Base-by-base conservation (phyloP, 1,284 basidiomycete genomes). In the Sporisorium exsertum region DNA sequence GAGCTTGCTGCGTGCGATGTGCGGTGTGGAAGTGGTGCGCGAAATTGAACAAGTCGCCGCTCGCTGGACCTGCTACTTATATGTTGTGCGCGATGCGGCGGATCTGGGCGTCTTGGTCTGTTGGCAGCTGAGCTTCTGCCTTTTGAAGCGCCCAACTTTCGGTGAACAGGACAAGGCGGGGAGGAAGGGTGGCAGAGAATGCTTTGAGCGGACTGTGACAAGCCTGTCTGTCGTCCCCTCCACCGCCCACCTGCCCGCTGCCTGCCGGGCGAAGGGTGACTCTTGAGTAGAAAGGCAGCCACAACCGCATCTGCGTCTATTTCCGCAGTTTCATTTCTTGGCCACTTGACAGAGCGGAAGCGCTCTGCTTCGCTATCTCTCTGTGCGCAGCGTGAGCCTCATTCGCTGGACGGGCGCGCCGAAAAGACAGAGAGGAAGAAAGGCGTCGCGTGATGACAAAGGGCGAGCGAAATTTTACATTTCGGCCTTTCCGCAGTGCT, bases 401-500 rank as follows among this genome's bases (percentile, higher is more conserved):
- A 32, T 32, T n/a, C n/a, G n/a, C n/a, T n/a, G n/a, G n/a, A n/a
- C n/a, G n/a, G n/a, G n/a, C n/a, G n/a, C n/a, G n/a, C n/a, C 33
- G 37, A 16, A 32, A 35, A 18, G 29, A 45, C 27, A 43, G 32
- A 6, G 24, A 16, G n/a, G 7, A 32, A 29, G 4, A 46, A 56
- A 42, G 27, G 69, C 69, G 69, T 63, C 64, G 69, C 69, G 64
- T 72, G 69, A 63, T 72, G 69, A 72, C 69, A 66, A 52, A 70
- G 29, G 37, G 27, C 10, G 40, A 33, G 15, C 16, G 43, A 42
- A 37, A 35, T 5, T 5, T 32, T 10, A 32, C 26, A 40, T 52
- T 26, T 43, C 26, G 24, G 40, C 37, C 18, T n/a, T 16, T 26
- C 40, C 26, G 24, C 27, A 37, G 37, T 22, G 6, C 8, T 3